Evolutionary conservation across 2,329 filamentous ascomycete species (phyloP).

Genomic region (Arthrinium puccinioides): DNA sequence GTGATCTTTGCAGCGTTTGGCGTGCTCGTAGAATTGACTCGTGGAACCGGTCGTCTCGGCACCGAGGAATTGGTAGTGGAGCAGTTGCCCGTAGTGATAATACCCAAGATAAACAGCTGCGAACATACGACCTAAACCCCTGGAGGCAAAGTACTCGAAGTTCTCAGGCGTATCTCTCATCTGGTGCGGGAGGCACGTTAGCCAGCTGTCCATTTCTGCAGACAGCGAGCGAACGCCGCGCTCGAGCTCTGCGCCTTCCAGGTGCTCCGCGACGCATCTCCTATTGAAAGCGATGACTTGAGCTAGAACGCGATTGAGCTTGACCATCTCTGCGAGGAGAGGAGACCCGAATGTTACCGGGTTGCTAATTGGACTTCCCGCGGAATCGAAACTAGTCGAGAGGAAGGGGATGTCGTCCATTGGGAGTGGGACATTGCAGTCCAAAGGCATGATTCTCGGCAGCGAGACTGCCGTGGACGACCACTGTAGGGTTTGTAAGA

Average conservation of each 20-base stretch:
- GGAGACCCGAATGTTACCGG: slow-evolving; percentile 10
- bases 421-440: slow-evolving; percentile 22
- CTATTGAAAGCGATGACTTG: slow-evolving; percentile 32
- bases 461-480: slow-evolving; percentile 26
- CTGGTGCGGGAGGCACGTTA: slow-evolving; percentile 22
- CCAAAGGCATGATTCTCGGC: slow-evolving; percentile 21
- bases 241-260: slow-evolving; percentile 10
- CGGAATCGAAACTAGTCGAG: slow-evolving; percentile 7
- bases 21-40: slow-evolving; percentile 23
- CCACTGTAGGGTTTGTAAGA: no score
- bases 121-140: slow-evolving; percentile 34
- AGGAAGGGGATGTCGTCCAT: slow-evolving; percentile 30
- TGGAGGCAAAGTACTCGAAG: slow-evolving; percentile 24
- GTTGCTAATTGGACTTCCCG: neutral
- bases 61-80: slow-evolving; percentile 38
- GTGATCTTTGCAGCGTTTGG: slow-evolving; percentile 30
- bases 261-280: slow-evolving; percentile 18
- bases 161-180: slow-evolving; percentile 31
- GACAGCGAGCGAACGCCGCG: slow-evolving; percentile 21
- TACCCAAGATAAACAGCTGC: slow-evolving; percentile 38
- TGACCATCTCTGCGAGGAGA: slow-evolving; percentile 29
- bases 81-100: slow-evolving; percentile 37
- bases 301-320: slow-evolving; percentile 28
- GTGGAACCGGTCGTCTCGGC: slow-evolving; percentile 1
- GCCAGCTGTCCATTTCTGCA: slow-evolving; percentile 26